These are phyloP conservation scores for Collybiopsis confluens DNA, from an alignment of 768 basidiomycete species.

Conservation along the genomic window DNA sequence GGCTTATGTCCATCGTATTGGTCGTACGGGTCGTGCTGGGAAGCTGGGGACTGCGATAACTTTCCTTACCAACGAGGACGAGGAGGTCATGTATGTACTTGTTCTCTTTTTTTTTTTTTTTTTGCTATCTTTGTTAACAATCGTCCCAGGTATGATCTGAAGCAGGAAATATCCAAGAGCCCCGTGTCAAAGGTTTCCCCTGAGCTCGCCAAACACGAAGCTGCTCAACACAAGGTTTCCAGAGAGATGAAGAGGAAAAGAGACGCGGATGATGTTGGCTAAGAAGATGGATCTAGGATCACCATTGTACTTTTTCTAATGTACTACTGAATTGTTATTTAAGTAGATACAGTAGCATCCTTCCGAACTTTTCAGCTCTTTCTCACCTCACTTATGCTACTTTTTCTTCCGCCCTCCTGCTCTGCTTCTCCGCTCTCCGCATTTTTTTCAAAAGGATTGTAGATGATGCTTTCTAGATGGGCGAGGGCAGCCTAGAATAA, in stretches of 20 bases:
- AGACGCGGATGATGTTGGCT: conserved; percentile 74
- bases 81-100: conserved; percentile 86
- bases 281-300: conserved; percentile 1
- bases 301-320: too few relatives aligned
- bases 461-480: conserved; percentile 79
- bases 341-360: not conserved
- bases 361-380: not conserved
- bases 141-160: conserved; percentile 81
- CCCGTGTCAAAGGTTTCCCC: conserved; percentile 85
- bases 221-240: conserved; percentile 87
- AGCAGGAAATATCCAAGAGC: conserved; percentile 93
- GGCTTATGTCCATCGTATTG: conserved; percentile 96
- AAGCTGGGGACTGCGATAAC: conserved; percentile 93
- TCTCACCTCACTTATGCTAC: not conserved
- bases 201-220: conserved; percentile 88
- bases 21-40: conserved; percentile 98
- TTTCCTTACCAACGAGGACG: conserved; percentile 93
- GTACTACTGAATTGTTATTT: not conserved
- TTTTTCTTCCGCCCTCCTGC: not conserved
- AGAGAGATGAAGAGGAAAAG: conserved; percentile 94
- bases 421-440: conserved; percentile 1
- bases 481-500: conserved; percentile 68
- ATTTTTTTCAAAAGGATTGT: conserved; percentile 38
- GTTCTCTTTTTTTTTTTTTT: conserved; percentile 12
- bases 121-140: conserved; percentile 10